Evolutionary conservation across 2,329 filamentous ascomycete species (phyloP), one percentile per base, ranked within the genome.

Genomic region (Xylariaceae sp.): DNA sequence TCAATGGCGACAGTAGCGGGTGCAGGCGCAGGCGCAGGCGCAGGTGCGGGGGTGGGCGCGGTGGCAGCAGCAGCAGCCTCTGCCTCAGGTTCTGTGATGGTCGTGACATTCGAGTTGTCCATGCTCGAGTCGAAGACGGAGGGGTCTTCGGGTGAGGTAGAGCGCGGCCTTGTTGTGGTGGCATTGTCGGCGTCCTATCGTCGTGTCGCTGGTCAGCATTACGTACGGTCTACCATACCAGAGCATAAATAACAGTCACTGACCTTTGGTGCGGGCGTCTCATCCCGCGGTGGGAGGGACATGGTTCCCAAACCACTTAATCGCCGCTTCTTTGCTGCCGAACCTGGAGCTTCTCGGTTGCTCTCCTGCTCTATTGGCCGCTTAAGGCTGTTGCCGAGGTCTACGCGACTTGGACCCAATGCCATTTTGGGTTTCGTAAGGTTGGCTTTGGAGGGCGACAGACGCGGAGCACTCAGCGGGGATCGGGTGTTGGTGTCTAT

Each of bases 111-210:
- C 4, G 79, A 77, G 29, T 71, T 73, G 62, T 80, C 76, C 56
- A 72, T 68, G 47, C 63, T 68, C 1, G 77, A 78, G 53, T 81
- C 79, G 57, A 81, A 80, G 40, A 80, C 65, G 26, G 78, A 79
- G 19, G 74, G 76, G 3, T 73, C 69, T 48, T 74, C 74, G 3
- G 77, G 73, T 8, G 74, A 72, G 41, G 55, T 50, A 34, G 67
- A 65, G 12, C 62, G 64, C 37, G 59, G 64, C 32, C 52, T 51
- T 30, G 45, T 19, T 19, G 19, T 19, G 19, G 19, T 35, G 51
- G 27, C 50, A 37, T 46, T 51, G 19, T 47, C 43, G 30, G 46
- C 48, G 9, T 59, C 50, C 51, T 62, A 26, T 55, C 29, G 27
- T 55, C 29, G 46, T 59, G 46, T 47, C 35, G 30, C 35, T 45